Conservation (phyloP, 352 stramenopile species). For the Phytophthora pistaciae region DNA sequence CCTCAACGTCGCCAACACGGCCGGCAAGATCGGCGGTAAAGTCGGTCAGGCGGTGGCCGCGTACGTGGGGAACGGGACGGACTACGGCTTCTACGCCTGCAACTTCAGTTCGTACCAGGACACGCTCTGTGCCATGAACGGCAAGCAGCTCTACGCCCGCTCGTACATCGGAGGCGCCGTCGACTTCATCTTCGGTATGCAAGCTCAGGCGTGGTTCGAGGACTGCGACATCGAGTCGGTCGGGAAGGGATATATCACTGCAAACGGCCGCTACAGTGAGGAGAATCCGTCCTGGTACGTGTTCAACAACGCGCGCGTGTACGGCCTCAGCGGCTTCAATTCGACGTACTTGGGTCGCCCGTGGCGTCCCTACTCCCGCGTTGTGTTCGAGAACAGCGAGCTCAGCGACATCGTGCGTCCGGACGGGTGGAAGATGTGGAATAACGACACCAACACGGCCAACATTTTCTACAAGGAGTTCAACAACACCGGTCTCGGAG, state of each 20-base stretch:
- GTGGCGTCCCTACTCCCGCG: constrained; percentile 2
- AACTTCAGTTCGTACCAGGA: constrained; percentile 22
- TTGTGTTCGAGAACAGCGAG: too few species aligned
- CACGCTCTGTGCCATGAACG: constrained; percentile 13
- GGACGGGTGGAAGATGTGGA: background rate
- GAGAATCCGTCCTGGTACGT: constrained; percentile 2
- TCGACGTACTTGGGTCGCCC: constrained; percentile 18
- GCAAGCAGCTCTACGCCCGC: constrained; percentile 3
- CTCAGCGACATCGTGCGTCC: background rate
- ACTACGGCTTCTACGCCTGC: constrained; percentile 17
- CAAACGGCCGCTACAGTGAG: background rate
- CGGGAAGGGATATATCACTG: constrained; percentile 3
- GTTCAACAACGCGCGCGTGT: background rate
- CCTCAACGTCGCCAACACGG: background rate
- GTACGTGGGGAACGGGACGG: background rate
- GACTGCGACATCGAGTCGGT: background rate
- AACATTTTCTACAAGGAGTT: constrained; percentile 18
- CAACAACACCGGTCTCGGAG: constrained; percentile 13
- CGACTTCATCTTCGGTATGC: constrained; percentile 16
- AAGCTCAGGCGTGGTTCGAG: constrained; percentile 9
- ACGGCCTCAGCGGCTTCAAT: constrained; percentile 1
- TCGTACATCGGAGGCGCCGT: constrained; percentile 16
- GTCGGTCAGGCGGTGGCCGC: background rate
- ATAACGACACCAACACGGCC: too few species aligned
- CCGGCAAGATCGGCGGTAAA: background rate